Base-by-base conservation (phyloP, 805 yeast species). In the Candida bentonensis region DNA sequence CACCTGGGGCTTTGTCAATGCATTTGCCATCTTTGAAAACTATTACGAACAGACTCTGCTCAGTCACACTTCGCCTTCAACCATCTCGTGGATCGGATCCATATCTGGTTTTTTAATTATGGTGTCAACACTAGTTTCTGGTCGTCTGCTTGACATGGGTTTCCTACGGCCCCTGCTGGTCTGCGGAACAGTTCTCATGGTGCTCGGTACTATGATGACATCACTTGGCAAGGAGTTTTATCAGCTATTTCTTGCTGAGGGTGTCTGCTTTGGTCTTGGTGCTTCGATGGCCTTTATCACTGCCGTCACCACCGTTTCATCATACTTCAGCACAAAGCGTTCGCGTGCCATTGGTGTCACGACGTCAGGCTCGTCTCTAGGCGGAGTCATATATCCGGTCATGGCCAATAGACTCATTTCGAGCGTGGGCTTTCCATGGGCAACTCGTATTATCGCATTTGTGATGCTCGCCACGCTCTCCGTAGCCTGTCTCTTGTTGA, bases 1-100 rank as follows among this genome's bases (percentile, higher is more conserved):
- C 46, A 70, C 79, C 0, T 77, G 73, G 69, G 84, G 84, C 15
- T 65, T 76, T 60, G 72, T 73, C 46, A 73, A 77, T 34, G 64
- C 74, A 2, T 78, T 63, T 57, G 83, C 82, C 22, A 74, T 75
- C 3, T 78, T 73, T 53, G 71, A 76, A 44, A 62, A 69, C 28
- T 73, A 69, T 53, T 78, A 76, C 51, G 22, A 23, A 21, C 61
- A 65, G 21, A 42, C 59, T 13, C 49, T 49, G 22, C 75, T 72
- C 46, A 64, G 68, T 1, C 64, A 66, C 13, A 72, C 72, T 2
- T 54, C 63, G 25, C 62, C 74, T 15, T 66, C 66, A 44, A 72
- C 70, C 34, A 65, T 69, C 41, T 71, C 79, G 1, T 59, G 74
- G 13, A 70, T 76, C 34, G 83, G 83, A 1, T 65, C 77, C 3